Evolutionary conservation across 495 filamentous ascomycete species (phyloP).

Genomic region (Hypomontagnella monticulosa): DNA sequence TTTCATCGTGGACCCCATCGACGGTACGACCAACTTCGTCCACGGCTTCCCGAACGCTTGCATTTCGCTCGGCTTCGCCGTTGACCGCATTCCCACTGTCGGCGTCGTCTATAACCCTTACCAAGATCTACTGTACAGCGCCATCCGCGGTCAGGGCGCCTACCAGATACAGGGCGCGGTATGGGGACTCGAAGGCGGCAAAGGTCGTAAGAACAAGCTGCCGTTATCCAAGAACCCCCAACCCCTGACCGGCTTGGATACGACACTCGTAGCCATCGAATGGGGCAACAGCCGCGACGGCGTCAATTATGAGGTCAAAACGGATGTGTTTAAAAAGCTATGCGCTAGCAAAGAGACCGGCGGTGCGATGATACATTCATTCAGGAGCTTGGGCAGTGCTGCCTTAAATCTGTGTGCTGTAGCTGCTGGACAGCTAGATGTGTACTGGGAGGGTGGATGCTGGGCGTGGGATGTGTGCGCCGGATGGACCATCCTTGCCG

Average conservation of each 20-base stretch:
- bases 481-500: slow-evolving; percentile 85
- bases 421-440: slow-evolving; percentile 79
- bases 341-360: slow-evolving; percentile 68
- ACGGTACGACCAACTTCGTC: slow-evolving; percentile 90
- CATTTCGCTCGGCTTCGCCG: slow-evolving; percentile 81
- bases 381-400: slow-evolving; percentile 80
- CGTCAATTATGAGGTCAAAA: slow-evolving; percentile 78
- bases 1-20: slow-evolving; percentile 90
- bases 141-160: slow-evolving; percentile 73
- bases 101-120: slow-evolving; percentile 90
- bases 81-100: slow-evolving; percentile 69
- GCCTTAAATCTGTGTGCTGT: slow-evolving; percentile 87
- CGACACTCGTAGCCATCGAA: slow-evolving; percentile 75
- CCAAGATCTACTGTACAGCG: slow-evolving; percentile 73
- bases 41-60: slow-evolving; percentile 82
- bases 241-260: slow-evolving; percentile 66
- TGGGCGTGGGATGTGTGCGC: slow-evolving; percentile 97
- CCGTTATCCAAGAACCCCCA: slow-evolving; percentile 65
- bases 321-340: slow-evolving; percentile 73
- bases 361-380: slow-evolving; percentile 84
- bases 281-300: slow-evolving; percentile 81
- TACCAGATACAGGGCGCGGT: slow-evolving; percentile 60
- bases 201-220: slow-evolving; percentile 48
- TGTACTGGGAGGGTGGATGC: slow-evolving; percentile 94
- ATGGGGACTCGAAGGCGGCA: slow-evolving; percentile 40